These are phyloP conservation scores for Galium porrigens DNA, from an alignment of 305 asterid genomes.

Conservation along the genomic window DNA sequence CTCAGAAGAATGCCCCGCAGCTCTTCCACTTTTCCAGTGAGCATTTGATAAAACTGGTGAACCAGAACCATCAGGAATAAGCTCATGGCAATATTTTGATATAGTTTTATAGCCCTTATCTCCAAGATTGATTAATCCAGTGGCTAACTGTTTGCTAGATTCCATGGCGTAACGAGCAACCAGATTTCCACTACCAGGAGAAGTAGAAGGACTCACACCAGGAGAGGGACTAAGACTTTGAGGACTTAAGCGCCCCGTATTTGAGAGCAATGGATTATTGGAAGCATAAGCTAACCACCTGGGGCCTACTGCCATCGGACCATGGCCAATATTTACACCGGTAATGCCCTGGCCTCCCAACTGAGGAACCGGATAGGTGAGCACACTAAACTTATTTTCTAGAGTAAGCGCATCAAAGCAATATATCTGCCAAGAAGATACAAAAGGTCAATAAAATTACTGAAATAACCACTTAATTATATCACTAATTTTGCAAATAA, in stretches of 20 bases:
- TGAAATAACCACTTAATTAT: background rate
- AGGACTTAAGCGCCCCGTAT: slow-evolving; percentile 69
- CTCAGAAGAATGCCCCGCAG: slow-evolving; percentile 45
- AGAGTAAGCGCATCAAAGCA: slow-evolving; percentile 76
- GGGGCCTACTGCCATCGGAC: slow-evolving; percentile 94
- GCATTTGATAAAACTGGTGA: slow-evolving; percentile 34
- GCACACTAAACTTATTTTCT: slow-evolving; percentile 76
- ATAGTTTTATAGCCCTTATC: slow-evolving; percentile 78
- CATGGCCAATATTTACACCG: slow-evolving; percentile 65
- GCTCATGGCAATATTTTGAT: slow-evolving; percentile 65
- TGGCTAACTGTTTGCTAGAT: slow-evolving; percentile 76
- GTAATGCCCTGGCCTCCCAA: slow-evolving; percentile 65
- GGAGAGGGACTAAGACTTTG: slow-evolving; percentile 57
- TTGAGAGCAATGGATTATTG: slow-evolving; percentile 52
- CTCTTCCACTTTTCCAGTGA: slow-evolving; percentile 62
- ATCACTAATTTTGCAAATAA: background rate
- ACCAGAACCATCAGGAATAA: slow-evolving; percentile 59
- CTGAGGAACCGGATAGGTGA: slow-evolving; percentile 76
- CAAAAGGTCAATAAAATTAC: background rate
- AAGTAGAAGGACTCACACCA: slow-evolving; percentile 78
- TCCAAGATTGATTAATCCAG: slow-evolving; percentile 73
- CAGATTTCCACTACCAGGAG: slow-evolving; percentile 66
- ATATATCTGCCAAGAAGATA: slow-evolving; percentile 42
- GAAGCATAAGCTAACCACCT: slow-evolving; percentile 98
- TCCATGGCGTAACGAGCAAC: slow-evolving; percentile 97